A percentile compares a stretch with the other conserved stretches of the same genome.
Conservation (phyloP, 305 asterid genomes). For the Caryopteris hybrid region DNA sequence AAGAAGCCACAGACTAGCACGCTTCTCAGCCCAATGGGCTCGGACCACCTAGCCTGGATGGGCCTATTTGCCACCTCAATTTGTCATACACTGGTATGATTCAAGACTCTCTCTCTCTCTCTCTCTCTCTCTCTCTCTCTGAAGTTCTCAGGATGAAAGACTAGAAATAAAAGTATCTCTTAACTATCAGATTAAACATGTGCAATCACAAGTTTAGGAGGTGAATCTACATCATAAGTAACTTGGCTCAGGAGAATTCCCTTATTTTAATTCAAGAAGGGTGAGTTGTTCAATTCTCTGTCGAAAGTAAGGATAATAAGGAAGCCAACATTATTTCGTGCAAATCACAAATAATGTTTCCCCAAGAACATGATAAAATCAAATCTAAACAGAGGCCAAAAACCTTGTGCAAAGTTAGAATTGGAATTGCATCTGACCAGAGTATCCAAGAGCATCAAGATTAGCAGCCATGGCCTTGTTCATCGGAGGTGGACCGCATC, state of each 20-base stretch:
- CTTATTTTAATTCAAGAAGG: constrained; percentile 9
- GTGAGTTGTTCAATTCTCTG: constrained; percentile 3
- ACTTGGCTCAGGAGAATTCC: neutral
- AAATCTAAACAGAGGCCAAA: neutral
- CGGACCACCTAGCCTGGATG: too few species aligned
- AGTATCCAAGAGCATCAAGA: constrained; percentile 70
- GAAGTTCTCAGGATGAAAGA: neutral
- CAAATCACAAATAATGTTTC: constrained; percentile 3
- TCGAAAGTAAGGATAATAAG: neutral
- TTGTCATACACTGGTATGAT: too few species aligned
- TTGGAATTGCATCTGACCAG: constrained; percentile 62
- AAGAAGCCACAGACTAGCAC: too few species aligned
- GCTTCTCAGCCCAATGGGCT: too few species aligned
- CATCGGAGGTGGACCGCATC: constrained; percentile 90
- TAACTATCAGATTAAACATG: neutral
- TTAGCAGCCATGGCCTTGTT: constrained; percentile 86
- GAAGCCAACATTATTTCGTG: neutral
- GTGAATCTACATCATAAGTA: neutral
- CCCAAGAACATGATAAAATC: constrained; percentile 11
- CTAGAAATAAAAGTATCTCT: neutral
- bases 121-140: too few species aligned
- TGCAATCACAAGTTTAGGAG: neutral
- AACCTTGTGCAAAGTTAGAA: constrained; percentile 25
- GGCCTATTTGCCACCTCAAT: too few species aligned
- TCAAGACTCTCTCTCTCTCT: too few species aligned